Evolutionary conservation across 2,329 filamentous ascomycete species (phyloP).

Genomic region (Sordariomycetes sp.): DNA sequence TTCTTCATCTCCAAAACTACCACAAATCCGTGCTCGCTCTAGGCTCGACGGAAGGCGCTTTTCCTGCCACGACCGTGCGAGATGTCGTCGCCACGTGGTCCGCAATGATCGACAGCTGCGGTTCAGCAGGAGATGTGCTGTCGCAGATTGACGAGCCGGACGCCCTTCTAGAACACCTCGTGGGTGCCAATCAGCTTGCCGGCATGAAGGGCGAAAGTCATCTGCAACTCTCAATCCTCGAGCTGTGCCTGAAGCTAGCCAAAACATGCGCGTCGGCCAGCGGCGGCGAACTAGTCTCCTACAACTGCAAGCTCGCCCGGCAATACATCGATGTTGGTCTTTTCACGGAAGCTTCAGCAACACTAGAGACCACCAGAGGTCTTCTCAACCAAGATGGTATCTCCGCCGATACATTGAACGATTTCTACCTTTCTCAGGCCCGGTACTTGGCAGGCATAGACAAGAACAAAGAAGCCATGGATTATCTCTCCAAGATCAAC

Average conservation of each 20-base stretch:
- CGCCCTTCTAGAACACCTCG: slow-evolving; percentile 37
- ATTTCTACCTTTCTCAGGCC: slow-evolving; percentile 61
- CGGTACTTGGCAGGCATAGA: slow-evolving; percentile 66
- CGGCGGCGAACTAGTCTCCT: slow-evolving; percentile 31
- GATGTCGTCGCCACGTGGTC: slow-evolving; percentile 35
- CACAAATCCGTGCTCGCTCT: slow-evolving; percentile 34
- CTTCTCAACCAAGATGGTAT: slow-evolving; percentile 29
- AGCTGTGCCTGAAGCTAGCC: slow-evolving; percentile 22
- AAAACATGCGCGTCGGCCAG: slow-evolving; percentile 20
- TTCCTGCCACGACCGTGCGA: slow-evolving; percentile 20
- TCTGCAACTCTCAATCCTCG: slow-evolving; percentile 27
- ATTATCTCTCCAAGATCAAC: slow-evolving; percentile 28
- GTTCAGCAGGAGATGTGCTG: slow-evolving; percentile 29
- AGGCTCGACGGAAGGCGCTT: slow-evolving; percentile 20
- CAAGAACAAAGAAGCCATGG: slow-evolving; percentile 48
- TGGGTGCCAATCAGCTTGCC: slow-evolving; percentile 40
- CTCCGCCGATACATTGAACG: slow-evolving; percentile 28
- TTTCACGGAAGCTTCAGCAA: slow-evolving; percentile 36
- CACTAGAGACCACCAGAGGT: slow-evolving; percentile 49
- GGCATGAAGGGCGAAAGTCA: slow-evolving; percentile 39
- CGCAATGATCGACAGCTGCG: slow-evolving; percentile 25
- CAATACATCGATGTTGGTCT: slow-evolving; percentile 46
- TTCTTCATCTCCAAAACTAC: slow-evolving; percentile 38
- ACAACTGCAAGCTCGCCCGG: slow-evolving; percentile 37
- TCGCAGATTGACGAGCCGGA: slow-evolving; percentile 38